Conservation (phyloP, 306 rosid genomes). For the Gleditsia sinensis region DNA sequence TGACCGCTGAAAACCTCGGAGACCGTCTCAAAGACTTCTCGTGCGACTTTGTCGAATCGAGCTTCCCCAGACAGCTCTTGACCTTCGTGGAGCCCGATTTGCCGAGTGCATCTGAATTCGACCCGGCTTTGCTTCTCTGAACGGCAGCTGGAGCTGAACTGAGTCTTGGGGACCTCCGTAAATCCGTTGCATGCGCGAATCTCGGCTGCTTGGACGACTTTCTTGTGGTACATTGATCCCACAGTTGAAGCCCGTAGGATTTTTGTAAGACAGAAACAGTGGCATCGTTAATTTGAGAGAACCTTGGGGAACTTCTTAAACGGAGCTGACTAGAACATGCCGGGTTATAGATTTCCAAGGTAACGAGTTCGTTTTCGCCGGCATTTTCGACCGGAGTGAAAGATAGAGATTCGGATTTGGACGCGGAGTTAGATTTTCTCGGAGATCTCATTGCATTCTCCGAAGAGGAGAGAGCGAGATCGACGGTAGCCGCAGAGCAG, state of each 20-base stretch:
- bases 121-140: background rate
- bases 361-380: background rate
- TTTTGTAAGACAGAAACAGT: background rate
- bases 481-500: background rate
- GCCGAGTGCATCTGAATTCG: background rate
- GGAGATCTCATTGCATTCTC: background rate
- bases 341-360: slow-evolving; percentile 8
- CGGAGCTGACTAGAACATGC: too few species aligned
- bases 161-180: slow-evolving; percentile 44
- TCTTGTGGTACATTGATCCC: background rate
- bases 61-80: slow-evolving; percentile 21
- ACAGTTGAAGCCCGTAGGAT: background rate
- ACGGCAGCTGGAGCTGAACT: background rate
- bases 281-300: background rate
- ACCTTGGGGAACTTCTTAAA: slow-evolving; percentile 33
- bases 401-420: slow-evolving; percentile 1
- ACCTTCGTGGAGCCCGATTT: background rate
- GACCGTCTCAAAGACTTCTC: slow-evolving; percentile 29
- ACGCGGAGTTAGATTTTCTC: background rate
- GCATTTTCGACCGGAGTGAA: background rate
- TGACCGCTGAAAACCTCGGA: slow-evolving; percentile 24
- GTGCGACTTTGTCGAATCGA: background rate
- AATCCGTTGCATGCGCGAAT: background rate
- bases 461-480: too few species aligned
- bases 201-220: background rate